Conservation (phyloP, 148 eudicot genomes). For the Nepenthes mirabilis region DNA sequence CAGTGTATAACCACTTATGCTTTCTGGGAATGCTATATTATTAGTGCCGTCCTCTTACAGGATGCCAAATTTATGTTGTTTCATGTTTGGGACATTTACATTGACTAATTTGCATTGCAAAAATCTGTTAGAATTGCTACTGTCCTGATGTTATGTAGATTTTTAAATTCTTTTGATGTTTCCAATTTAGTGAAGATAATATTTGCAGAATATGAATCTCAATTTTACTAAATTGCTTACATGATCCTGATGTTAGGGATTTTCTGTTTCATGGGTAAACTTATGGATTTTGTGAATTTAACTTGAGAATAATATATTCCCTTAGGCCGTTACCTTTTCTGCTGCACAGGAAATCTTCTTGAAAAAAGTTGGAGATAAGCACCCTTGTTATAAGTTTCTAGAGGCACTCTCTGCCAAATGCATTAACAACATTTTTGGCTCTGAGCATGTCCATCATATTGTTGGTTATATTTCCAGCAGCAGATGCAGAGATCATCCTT, state of each 20-base stretch:
- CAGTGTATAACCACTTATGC: no score
- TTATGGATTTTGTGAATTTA: no score
- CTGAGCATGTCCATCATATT: constrained; percentile 52
- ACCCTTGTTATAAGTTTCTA: constrained; percentile 50
- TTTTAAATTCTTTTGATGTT: no score
- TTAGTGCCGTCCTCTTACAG: background rate
- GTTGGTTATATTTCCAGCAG: constrained; percentile 35
- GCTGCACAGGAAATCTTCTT: constrained; percentile 48
- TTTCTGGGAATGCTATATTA: background rate
- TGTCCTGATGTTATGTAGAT: no score
- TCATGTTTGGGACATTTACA: no score
- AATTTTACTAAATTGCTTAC: no score
- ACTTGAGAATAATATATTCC: background rate
- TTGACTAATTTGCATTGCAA: no score
- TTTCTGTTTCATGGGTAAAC: no score
- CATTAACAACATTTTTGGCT: constrained; percentile 53
- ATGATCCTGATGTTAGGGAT: no score
- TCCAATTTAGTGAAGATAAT: no score
- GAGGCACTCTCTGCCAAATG: constrained; percentile 54
- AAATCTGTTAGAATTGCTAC: no score
- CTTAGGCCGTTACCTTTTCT: constrained; percentile 3
- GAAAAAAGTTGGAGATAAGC: constrained; percentile 39
- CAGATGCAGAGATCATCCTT: constrained; percentile 15
- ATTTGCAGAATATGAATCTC: no score
- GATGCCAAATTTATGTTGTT: background rate